Conservation (phyloP, 2,329 filamentous ascomycete genomes). For the Neodidymelliopsis sp. region DNA sequence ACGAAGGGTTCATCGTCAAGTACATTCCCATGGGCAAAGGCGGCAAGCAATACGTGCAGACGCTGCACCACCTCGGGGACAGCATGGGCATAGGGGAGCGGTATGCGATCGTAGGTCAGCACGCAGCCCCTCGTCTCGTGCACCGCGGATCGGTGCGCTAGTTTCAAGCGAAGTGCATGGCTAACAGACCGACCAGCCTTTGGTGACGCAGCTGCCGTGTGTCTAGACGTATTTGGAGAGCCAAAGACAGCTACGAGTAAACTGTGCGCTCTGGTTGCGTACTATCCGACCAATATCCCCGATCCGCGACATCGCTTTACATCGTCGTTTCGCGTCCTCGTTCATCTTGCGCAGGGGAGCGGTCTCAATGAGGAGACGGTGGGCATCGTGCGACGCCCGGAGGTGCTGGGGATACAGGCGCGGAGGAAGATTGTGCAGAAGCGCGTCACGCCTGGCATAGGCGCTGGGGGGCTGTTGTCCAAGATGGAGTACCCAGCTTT, state of each 20-base stretch:
- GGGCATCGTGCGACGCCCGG: slow-evolving; percentile 58
- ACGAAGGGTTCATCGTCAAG: slow-evolving; percentile 66
- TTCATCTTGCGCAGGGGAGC: slow-evolving; percentile 61
- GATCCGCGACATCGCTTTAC: slow-evolving; percentile 56
- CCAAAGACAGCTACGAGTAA: slow-evolving; percentile 58
- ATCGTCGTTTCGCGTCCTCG: slow-evolving; percentile 57
- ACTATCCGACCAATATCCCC: slow-evolving; percentile 68
- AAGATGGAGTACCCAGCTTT: slow-evolving; percentile 58
- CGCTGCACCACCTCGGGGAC: slow-evolving; percentile 60
- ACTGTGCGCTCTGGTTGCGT: slow-evolving; percentile 67
- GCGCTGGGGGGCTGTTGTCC: slow-evolving; percentile 55
- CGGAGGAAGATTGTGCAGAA: slow-evolving; percentile 59
- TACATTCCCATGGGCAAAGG: slow-evolving; percentile 64
- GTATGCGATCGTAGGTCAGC: slow-evolving; percentile 67
- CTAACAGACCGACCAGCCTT: slow-evolving; percentile 57
- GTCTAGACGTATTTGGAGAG: slow-evolving; percentile 65
- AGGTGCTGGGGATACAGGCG: slow-evolving; percentile 61
- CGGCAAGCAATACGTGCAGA: slow-evolving; percentile 56
- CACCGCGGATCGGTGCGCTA: neutral
- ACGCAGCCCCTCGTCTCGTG: slow-evolving; percentile 32
- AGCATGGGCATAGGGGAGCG: slow-evolving; percentile 65
- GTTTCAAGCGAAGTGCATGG: neutral
- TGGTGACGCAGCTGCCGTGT: slow-evolving; percentile 66
- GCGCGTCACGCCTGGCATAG: slow-evolving; percentile 59
- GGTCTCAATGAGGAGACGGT: slow-evolving; percentile 51